Conservation (phyloP, 331 rosid genomes). For the Telfairia occidentalis region DNA sequence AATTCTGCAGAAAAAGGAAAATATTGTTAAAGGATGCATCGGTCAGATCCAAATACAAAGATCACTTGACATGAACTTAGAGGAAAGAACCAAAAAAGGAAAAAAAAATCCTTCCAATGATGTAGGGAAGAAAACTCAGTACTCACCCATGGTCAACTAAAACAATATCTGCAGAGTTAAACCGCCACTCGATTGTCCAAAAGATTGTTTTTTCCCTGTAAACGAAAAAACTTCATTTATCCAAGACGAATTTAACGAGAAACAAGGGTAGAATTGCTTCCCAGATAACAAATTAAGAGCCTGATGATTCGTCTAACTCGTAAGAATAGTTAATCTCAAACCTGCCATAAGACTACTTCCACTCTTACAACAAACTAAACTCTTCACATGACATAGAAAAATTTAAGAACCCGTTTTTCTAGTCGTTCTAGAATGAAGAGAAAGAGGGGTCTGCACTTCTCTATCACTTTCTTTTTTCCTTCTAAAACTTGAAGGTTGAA, state of each 20-base stretch:
- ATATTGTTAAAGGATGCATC: neutral
- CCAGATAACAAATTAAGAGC: conserved; percentile 27
- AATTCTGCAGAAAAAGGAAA: conserved; percentile 33
- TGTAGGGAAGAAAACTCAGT: conserved; percentile 24
- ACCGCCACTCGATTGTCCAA: conserved; percentile 89
- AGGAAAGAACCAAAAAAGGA: neutral
- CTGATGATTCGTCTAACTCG: neutral
- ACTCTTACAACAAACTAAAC: neutral
- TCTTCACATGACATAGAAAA: neutral
- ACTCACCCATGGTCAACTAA: conserved; percentile 73
- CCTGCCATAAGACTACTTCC: neutral
- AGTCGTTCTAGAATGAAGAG: neutral
- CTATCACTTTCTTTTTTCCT: neutral
- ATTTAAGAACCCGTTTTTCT: neutral
- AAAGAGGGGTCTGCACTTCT: neutral
- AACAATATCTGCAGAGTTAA: conserved; percentile 53
- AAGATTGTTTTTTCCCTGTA: conserved; percentile 64
- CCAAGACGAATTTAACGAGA: neutral
- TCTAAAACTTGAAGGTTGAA: neutral
- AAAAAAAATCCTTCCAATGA: neutral
- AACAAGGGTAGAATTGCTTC: conserved; percentile 16
- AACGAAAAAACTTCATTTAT: neutral
- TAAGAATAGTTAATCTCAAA: neutral
- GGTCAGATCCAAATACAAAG: neutral
- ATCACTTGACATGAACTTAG: conserved; percentile 3